phyloP scores from a whole-genome alignment of 164 flowering plant species.

The Santalum album region DNA sequence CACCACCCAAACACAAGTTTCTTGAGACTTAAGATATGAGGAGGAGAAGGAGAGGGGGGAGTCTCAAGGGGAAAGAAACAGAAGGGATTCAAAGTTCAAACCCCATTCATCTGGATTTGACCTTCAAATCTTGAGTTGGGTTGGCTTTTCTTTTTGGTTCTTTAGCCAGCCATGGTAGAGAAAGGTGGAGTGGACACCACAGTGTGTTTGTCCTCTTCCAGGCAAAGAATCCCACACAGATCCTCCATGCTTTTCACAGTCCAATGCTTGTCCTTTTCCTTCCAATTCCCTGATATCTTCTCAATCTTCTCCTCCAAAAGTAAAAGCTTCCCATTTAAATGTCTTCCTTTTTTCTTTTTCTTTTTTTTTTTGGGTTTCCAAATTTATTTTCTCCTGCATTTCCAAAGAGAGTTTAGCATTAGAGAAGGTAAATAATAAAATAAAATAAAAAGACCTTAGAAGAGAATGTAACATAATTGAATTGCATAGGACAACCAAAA shows the following conservation, averaged over 20 bases:
- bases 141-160: slow-evolving; percentile 11
- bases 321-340: slow-evolving; percentile 15
- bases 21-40: slow-evolving; percentile 5
- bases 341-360: not conserved
- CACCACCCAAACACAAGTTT: slow-evolving; percentile 12
- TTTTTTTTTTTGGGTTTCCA: not conserved
- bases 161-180: slow-evolving; percentile 11
- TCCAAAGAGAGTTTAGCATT: no score
- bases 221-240: slow-evolving; percentile 41
- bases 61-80: not conserved
- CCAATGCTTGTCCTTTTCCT: slow-evolving; percentile 10
- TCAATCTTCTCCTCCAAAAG: slow-evolving; percentile 12
- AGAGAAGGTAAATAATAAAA: no score
- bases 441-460: not conserved
- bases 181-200: slow-evolving; percentile 28
- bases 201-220: slow-evolving; percentile 22
- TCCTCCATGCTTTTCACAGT: slow-evolving; percentile 15
- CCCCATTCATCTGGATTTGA: slow-evolving; percentile 11
- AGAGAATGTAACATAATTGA: not conserved
- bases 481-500: not conserved
- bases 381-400: slow-evolving; percentile 10
- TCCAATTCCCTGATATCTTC: slow-evolving; percentile 10
- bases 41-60: not conserved
- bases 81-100: not conserved
- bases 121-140: slow-evolving; percentile 6